Conservation (phyloP, 257 asterid species). For the Salvia hispanica region DNA sequence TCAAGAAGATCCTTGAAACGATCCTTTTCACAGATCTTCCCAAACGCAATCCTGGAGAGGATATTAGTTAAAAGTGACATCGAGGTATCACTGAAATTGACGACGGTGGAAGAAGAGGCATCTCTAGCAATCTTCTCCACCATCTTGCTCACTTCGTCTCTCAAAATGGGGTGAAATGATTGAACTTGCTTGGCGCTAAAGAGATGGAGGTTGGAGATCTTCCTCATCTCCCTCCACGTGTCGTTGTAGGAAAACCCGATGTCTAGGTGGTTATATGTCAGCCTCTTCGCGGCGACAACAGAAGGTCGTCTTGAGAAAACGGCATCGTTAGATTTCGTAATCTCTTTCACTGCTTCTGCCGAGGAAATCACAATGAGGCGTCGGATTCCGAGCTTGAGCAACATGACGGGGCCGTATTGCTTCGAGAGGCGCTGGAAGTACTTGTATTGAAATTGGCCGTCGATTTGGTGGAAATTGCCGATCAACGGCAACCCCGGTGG, state of each 20-base stretch:
- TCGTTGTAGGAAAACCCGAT: constrained; percentile 18
- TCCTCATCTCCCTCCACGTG: constrained; percentile 33
- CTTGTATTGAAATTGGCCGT: constrained; percentile 11
- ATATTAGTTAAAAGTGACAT: no score
- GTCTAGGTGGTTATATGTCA: constrained; percentile 30
- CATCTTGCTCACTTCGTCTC: no score
- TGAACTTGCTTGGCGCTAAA: constrained; percentile 8
- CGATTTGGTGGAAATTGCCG: constrained; percentile 36
- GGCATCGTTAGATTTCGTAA: constrained; percentile 31
- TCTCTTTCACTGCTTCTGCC: constrained; percentile 3
- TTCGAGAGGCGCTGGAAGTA: constrained; percentile 26
- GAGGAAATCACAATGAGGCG: constrained; percentile 27
- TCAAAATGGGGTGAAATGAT: background rate
- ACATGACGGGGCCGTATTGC: constrained; percentile 31
- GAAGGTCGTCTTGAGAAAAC: constrained; percentile 30
- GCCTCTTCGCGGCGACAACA: constrained; percentile 3
- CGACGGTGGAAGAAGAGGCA: no score
- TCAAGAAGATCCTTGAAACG: no score
- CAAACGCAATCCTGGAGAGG: no score
- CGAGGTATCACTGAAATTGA: no score
- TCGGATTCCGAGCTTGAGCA: constrained; percentile 29
- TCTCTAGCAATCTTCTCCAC: no score
- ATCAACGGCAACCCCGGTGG: constrained; percentile 30
- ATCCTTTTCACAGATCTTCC: no score
- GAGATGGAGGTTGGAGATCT: constrained; percentile 17